Conservation (phyloP, 2,329 filamentous ascomycete genomes). For the Fusarium hainanense region DNA sequence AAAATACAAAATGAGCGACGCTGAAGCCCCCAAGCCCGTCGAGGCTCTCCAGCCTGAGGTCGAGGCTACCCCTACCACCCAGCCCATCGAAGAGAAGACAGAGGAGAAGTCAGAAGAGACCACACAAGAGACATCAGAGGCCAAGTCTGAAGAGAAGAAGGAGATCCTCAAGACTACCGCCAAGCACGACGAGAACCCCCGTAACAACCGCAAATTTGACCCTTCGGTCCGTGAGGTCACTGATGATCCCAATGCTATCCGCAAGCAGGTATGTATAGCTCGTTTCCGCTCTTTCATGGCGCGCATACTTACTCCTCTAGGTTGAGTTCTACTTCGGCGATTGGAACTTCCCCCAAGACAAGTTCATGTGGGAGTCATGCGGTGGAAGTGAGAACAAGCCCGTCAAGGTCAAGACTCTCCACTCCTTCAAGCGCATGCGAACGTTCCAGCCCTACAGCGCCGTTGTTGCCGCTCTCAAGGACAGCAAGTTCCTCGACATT, state of each 20-base stretch:
- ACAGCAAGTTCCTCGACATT: conserved; percentile 78
- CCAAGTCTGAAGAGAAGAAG: conserved; percentile 40
- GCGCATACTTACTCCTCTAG: conserved; percentile 56
- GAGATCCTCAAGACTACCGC: conserved; percentile 60
- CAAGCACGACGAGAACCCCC: conserved; percentile 53
- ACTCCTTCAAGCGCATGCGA: conserved; percentile 94
- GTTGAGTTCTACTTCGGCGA: conserved; percentile 97
- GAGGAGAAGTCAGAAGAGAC: conserved; percentile 45
- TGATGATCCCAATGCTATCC: conserved; percentile 82
- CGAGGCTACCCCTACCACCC: conserved; percentile 43
- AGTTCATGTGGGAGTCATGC: conserved; percentile 83
- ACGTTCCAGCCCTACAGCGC: conserved; percentile 90
- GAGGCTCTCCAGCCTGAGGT: conserved; percentile 51
- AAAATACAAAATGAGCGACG: conserved; percentile 53
- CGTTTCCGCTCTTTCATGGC: neutral
- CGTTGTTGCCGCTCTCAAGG: conserved; percentile 83
- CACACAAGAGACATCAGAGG: conserved; percentile 43
- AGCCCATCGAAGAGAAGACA: conserved; percentile 43
- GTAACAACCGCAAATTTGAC: conserved; percentile 77
- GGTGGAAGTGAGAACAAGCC: conserved; percentile 84
- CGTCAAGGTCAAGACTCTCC: conserved; percentile 80
- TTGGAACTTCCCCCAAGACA: conserved; percentile 88
- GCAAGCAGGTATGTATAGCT: conserved; percentile 73
- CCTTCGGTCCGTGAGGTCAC: conserved; percentile 74
- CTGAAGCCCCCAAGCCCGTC: conserved; percentile 53